Conservation (phyloP, 2,329 filamentous ascomycete species). For the Aspergillus sojae region DNA sequence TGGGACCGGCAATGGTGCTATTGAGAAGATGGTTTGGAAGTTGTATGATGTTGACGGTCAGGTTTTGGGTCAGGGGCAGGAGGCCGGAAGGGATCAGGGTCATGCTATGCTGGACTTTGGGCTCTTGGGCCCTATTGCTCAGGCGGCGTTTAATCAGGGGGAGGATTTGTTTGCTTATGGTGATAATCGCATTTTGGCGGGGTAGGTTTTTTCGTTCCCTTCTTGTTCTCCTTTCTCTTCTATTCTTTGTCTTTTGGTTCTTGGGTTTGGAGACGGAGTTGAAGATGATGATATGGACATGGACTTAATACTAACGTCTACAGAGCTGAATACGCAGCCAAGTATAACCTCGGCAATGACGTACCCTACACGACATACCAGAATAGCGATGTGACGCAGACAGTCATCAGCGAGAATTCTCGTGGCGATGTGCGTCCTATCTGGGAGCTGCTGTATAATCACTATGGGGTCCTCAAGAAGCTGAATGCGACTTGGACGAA, state of each 20-base stretch:
- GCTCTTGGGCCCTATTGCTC: slow-evolving; percentile 44
- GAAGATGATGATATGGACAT: too few species aligned
- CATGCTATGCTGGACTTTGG: slow-evolving; percentile 46
- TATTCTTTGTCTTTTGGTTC: too few species aligned
- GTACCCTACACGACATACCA: slow-evolving; percentile 48
- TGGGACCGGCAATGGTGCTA: slow-evolving; percentile 40
- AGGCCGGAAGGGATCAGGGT: slow-evolving; percentile 51
- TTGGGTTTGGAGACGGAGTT: too few species aligned
- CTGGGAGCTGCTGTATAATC: slow-evolving; percentile 45
- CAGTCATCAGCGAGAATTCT: slow-evolving; percentile 33
- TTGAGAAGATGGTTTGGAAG: slow-evolving; percentile 12
- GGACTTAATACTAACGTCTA: neutral
- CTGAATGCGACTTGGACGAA: slow-evolving; percentile 42
- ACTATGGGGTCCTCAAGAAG: slow-evolving; percentile 44
- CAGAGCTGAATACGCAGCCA: slow-evolving; percentile 28
- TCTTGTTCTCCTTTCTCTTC: too few species aligned
- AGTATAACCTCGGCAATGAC: slow-evolving; percentile 48
- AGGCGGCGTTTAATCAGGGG: slow-evolving; percentile 49
- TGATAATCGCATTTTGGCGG: slow-evolving; percentile 40
- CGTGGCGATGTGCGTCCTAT: slow-evolving; percentile 43
- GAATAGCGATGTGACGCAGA: slow-evolving; percentile 41
- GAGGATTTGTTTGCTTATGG: slow-evolving; percentile 42
- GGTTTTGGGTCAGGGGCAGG: slow-evolving; percentile 43
- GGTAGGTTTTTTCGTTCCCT: slow-evolving; percentile 24
- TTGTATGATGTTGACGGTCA: slow-evolving; percentile 23